A percentile compares a stretch with the other conserved stretches of the same genome.
Conservation (phyloP, 2,329 filamentous ascomycete species). For the Zymoseptoria tritici region DNA sequence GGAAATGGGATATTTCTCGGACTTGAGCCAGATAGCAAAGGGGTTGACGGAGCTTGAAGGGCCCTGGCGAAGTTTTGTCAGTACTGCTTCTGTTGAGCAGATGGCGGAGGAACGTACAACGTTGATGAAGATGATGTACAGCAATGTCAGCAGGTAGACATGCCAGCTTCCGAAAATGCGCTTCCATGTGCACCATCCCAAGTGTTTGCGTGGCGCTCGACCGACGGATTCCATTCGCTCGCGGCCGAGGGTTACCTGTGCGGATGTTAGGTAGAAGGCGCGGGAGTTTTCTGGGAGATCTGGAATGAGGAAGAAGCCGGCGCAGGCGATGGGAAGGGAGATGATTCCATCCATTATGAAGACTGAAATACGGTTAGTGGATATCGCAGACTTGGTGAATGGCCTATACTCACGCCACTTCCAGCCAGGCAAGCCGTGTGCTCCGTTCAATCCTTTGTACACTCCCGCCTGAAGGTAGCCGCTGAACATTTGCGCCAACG, state of each 20-base stretch:
- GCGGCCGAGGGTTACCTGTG: slow-evolving; percentile 39
- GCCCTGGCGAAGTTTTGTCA: slow-evolving; percentile 3
- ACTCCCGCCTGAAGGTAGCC: slow-evolving; percentile 51
- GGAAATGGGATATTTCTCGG: slow-evolving; percentile 38
- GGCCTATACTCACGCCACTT: slow-evolving; percentile 33
- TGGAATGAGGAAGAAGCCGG: slow-evolving; percentile 43
- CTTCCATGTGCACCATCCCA: slow-evolving; percentile 39
- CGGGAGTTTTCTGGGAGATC: slow-evolving; percentile 46
- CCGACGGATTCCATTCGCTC: slow-evolving; percentile 39
- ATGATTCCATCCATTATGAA: slow-evolving; percentile 44
- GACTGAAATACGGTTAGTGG: not conserved
- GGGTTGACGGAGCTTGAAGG: slow-evolving; percentile 19
- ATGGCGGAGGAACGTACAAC: slow-evolving; percentile 35
- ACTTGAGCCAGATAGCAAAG: slow-evolving; percentile 24
- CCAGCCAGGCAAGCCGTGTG: slow-evolving; percentile 39
- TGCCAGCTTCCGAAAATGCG: slow-evolving; percentile 57
- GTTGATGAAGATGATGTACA: slow-evolving; percentile 61
- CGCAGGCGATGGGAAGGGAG: slow-evolving; percentile 45
- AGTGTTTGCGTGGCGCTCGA: slow-evolving; percentile 12
- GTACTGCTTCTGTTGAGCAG: not conserved
- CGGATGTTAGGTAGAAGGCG: slow-evolving; percentile 40
- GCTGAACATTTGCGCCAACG: slow-evolving; percentile 41
- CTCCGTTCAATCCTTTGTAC: slow-evolving; percentile 41
- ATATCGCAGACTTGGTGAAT: not conserved
- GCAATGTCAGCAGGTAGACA: slow-evolving; percentile 50